Conservation (phyloP, 371 early-diverging fungal genomes). For the Rhizopus delemar region DNA sequence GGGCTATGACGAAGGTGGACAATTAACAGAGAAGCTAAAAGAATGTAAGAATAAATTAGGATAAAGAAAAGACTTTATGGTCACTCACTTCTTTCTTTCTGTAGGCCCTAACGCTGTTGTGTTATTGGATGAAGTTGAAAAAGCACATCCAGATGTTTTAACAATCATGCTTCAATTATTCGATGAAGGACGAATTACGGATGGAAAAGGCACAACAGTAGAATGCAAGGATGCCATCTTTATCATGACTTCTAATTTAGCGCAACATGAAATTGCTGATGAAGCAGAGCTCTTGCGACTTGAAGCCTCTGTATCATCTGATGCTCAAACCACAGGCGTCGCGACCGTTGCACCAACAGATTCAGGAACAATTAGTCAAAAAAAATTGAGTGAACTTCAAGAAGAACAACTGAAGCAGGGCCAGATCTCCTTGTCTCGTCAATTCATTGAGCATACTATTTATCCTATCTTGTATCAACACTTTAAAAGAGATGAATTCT, state of each 20-base stretch:
- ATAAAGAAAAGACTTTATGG: background rate
- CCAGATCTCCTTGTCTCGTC: slow-evolving; percentile 45
- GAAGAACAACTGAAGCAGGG: slow-evolving; percentile 21
- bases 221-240: slow-evolving; percentile 70
- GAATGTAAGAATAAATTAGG: slow-evolving; percentile 38
- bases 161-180: slow-evolving; percentile 70
- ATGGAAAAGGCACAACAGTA: slow-evolving; percentile 68
- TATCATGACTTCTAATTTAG: slow-evolving; percentile 75
- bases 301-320: slow-evolving; percentile 49
- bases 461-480: slow-evolving; percentile 62
- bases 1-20: slow-evolving; percentile 72
- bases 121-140: slow-evolving; percentile 66
- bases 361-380: slow-evolving; percentile 31
- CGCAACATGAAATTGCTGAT: slow-evolving; percentile 67
- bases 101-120: slow-evolving; percentile 61
- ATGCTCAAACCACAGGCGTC: slow-evolving; percentile 43
- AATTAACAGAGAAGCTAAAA: slow-evolving; percentile 69
- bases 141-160: slow-evolving; percentile 69
- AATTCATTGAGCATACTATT: slow-evolving; percentile 56
- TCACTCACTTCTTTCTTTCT: background rate
- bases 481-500: slow-evolving; percentile 62
- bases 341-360: slow-evolving; percentile 18
- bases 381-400: slow-evolving; percentile 29
- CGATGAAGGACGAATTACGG: slow-evolving; percentile 74
- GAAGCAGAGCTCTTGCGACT: slow-evolving; percentile 56